A percentile compares a stretch with the other conserved stretches of the same genome.
Evolutionary conservation across 2,329 filamentous ascomycete species (phyloP).

Genomic region (Kalmusia sp.): DNA sequence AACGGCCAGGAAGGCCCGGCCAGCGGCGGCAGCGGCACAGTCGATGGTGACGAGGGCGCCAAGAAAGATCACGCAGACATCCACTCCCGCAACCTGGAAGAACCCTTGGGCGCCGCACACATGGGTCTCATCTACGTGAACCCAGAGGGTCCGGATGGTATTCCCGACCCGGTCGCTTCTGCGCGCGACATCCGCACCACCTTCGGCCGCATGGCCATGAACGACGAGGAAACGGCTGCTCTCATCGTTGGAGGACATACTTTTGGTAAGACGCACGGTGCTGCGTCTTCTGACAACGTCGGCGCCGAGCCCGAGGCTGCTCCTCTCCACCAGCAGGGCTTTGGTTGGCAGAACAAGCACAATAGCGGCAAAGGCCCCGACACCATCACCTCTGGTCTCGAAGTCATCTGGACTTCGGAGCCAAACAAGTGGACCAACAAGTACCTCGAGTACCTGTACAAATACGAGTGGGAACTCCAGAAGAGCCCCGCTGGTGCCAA

Average conservation of each 20-base stretch:
- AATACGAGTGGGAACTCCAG: conserved; percentile 77
- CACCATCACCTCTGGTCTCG: conserved; percentile 77
- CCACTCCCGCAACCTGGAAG: conserved; percentile 70
- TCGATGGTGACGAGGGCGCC: conserved; percentile 39
- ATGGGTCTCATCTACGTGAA: conserved; percentile 86
- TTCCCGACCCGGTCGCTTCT: conserved; percentile 72
- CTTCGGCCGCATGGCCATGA: conserved; percentile 83
- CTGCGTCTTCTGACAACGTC: conserved; percentile 68
- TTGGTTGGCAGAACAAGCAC: conserved; percentile 74
- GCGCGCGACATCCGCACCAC: conserved; percentile 76
- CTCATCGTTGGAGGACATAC: conserved; percentile 80
- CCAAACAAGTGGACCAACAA: conserved; percentile 78
- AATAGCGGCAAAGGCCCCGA: conserved; percentile 72
- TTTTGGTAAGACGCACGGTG: conserved; percentile 83
- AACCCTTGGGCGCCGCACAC: conserved; percentile 71
- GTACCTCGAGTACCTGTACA: conserved; percentile 79
- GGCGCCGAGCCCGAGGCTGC: conserved; percentile 73
- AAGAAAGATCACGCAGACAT: conserved; percentile 40
- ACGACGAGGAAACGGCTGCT: conserved; percentile 81
- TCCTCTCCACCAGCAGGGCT: conserved; percentile 69
- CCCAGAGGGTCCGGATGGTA: conserved; percentile 75
- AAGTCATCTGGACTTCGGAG: conserved; percentile 80
- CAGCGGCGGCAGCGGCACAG: conserved; percentile 50
- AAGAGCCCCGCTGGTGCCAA: conserved; percentile 79
- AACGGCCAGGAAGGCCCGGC: conserved; percentile 57